phyloP scores from a whole-genome alignment of 768 basidiomycete genomes.

The Tricholoma hemisulphureum region DNA sequence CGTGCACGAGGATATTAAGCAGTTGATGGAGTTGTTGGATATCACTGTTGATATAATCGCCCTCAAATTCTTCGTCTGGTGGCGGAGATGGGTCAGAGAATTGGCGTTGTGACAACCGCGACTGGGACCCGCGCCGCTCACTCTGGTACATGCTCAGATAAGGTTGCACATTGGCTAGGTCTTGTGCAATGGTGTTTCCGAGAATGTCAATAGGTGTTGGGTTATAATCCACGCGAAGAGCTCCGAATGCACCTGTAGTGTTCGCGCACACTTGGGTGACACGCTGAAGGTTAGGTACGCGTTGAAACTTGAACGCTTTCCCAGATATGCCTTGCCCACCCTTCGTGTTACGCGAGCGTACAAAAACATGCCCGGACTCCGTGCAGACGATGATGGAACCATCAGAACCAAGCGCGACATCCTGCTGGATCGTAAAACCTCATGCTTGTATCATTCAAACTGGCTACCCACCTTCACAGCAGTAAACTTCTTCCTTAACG shows the following conservation, averaged over 20 bases:
- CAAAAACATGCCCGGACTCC: slow-evolving; percentile 90
- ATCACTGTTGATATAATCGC: slow-evolving; percentile 37
- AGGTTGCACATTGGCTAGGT: slow-evolving; percentile 67
- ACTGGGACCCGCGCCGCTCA: neutral
- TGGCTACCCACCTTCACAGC: slow-evolving; percentile 61
- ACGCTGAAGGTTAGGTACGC: slow-evolving; percentile 82
- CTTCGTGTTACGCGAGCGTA: slow-evolving; percentile 61
- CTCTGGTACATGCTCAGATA: slow-evolving; percentile 39
- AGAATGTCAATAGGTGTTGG: slow-evolving; percentile 52
- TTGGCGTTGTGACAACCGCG: neutral
- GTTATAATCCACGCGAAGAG: slow-evolving; percentile 70
- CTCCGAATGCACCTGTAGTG: slow-evolving; percentile 85
- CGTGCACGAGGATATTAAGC: slow-evolving; percentile 29
- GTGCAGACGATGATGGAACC: slow-evolving; percentile 91
- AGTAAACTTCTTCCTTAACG: slow-evolving; percentile 80
- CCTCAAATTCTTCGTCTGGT: slow-evolving; percentile 35
- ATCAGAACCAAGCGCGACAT: slow-evolving; percentile 86
- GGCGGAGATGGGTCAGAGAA: neutral
- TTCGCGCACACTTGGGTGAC: slow-evolving; percentile 81
- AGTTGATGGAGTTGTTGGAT: slow-evolving; percentile 32
- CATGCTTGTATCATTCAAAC: neutral
- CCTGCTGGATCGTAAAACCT: slow-evolving; percentile 39
- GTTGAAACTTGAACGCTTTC: slow-evolving; percentile 75
- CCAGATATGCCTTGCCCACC: slow-evolving; percentile 24
- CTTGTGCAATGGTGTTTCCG: slow-evolving; percentile 60